phyloP scores from a whole-genome alignment of 1,139 yeast species.

The Kluyveromyces sp. region DNA sequence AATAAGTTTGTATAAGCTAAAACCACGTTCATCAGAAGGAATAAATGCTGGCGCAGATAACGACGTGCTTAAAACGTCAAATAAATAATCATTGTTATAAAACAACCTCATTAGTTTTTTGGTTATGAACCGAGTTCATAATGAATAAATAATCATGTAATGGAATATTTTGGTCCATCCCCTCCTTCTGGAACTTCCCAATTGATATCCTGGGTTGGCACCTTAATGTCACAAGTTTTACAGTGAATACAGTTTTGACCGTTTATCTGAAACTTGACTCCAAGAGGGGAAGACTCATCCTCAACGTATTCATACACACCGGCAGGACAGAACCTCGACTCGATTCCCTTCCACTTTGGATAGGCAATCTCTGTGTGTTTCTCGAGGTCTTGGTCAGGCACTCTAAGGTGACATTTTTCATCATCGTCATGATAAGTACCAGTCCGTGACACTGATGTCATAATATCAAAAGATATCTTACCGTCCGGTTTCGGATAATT shows the following conservation, averaged over 20 bases:
- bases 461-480: slow-evolving; percentile 75
- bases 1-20: too few relatives aligned
- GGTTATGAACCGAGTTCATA: too few relatives aligned
- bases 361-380: slow-evolving; percentile 63
- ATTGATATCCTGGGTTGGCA: slow-evolving; percentile 85
- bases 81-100: slow-evolving; percentile 1
- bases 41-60: too few relatives aligned
- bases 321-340: slow-evolving; percentile 92
- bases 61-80: too few relatives aligned
- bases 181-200: slow-evolving; percentile 99
- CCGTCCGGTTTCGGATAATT: slow-evolving; percentile 95
- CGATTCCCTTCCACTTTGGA: slow-evolving; percentile 78
- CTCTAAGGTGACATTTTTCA: slow-evolving; percentile 80
- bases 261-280: slow-evolving; percentile 85
- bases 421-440: slow-evolving; percentile 96
- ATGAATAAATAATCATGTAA: slow-evolving; percentile 21
- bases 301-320: slow-evolving; percentile 93
- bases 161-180: slow-evolving; percentile 84
- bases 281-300: slow-evolving; percentile 50
- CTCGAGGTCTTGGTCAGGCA: slow-evolving; percentile 63
- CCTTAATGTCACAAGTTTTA: slow-evolving; percentile 95
- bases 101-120: background rate
- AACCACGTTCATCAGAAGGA: too few relatives aligned
- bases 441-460: slow-evolving; percentile 89
- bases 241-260: slow-evolving; percentile 97